Conservation (phyloP, 306 rosid species). For the Cucurbita moschata region DNA sequence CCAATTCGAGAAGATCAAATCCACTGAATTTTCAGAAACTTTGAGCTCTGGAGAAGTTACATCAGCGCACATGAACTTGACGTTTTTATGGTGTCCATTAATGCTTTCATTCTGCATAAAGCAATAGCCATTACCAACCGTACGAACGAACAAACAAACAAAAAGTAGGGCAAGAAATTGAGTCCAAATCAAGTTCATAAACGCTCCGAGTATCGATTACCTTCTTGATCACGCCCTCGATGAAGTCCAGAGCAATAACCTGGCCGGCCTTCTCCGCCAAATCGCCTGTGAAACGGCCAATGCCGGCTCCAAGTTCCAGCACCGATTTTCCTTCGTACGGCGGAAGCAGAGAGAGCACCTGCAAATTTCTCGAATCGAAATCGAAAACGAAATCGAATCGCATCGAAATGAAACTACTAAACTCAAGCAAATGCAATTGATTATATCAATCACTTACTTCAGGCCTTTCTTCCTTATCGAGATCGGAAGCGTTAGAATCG, state of each 20-base stretch:
- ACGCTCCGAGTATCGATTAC: constrained; percentile 8
- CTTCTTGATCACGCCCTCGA: constrained; percentile 78
- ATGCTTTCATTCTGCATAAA: constrained; percentile 50
- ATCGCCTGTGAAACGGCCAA: constrained; percentile 87
- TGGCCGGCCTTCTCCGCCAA: constrained; percentile 74
- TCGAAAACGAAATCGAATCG: neutral
- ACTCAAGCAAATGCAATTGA: neutral
- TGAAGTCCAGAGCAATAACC: constrained; percentile 76
- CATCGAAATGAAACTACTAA: neutral
- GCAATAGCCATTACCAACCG: neutral
- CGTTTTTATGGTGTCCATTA: constrained; percentile 72
- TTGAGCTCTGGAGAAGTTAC: constrained; percentile 61
- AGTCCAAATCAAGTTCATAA: neutral
- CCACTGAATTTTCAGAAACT: constrained; percentile 54
- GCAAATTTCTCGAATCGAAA: neutral
- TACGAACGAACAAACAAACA: neutral
- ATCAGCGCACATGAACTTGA: constrained; percentile 78
- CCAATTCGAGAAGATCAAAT: constrained; percentile 90
- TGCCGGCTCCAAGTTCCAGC: constrained; percentile 90
- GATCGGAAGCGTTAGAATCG: constrained; percentile 85
- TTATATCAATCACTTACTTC: constrained; percentile 29
- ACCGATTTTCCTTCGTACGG: constrained; percentile 67
- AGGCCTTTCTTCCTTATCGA: constrained; percentile 88
- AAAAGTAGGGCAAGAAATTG: neutral
- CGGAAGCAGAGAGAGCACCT: constrained; percentile 78